Evolutionary conservation across 352 stramenopile species (phyloP).

Genomic region (Pythium dissimile): DNA sequence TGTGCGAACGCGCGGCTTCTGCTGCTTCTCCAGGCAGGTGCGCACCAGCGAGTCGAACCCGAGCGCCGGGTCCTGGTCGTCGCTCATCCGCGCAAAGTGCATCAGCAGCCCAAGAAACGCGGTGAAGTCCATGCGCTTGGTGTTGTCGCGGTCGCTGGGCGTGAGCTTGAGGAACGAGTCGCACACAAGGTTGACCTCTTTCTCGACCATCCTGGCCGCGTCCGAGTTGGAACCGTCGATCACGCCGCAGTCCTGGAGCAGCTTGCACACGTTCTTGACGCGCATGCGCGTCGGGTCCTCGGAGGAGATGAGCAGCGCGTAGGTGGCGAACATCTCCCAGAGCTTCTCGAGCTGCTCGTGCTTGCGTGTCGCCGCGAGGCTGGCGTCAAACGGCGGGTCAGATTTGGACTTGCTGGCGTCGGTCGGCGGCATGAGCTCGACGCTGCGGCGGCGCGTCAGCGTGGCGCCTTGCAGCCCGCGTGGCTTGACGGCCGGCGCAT

Average conservation of each 20-base stretch:
- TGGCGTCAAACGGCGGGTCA: constrained; percentile 63
- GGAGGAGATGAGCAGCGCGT: constrained; percentile 69
- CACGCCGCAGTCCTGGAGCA: constrained; percentile 75
- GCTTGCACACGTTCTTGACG: constrained; percentile 58
- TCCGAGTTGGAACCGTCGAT: constrained; percentile 51
- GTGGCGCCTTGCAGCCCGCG: neutral
- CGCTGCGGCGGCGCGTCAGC: constrained; percentile 3
- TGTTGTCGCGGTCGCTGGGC: constrained; percentile 52
- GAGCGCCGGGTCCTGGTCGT: constrained; percentile 42
- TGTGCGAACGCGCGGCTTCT: constrained; percentile 47
- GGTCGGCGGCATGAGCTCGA: neutral
- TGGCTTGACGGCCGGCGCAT: neutral
- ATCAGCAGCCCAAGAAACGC: constrained; percentile 61
- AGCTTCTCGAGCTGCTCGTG: constrained; percentile 65
- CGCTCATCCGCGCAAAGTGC: constrained; percentile 72
- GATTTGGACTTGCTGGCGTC: constrained; percentile 27
- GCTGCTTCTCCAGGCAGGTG: constrained; percentile 66
- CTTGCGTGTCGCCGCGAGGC: constrained; percentile 44
- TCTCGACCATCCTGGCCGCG: constrained; percentile 63
- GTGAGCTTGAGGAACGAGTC: constrained; percentile 62
- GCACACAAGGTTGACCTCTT: constrained; percentile 73
- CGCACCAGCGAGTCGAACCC: constrained; percentile 62
- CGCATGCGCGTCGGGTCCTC: constrained; percentile 76
- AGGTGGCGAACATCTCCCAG: constrained; percentile 78
- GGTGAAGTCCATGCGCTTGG: constrained; percentile 70